Conservation (phyloP, 83 land plant genomes). For the Isoetes engelmannii region DNA sequence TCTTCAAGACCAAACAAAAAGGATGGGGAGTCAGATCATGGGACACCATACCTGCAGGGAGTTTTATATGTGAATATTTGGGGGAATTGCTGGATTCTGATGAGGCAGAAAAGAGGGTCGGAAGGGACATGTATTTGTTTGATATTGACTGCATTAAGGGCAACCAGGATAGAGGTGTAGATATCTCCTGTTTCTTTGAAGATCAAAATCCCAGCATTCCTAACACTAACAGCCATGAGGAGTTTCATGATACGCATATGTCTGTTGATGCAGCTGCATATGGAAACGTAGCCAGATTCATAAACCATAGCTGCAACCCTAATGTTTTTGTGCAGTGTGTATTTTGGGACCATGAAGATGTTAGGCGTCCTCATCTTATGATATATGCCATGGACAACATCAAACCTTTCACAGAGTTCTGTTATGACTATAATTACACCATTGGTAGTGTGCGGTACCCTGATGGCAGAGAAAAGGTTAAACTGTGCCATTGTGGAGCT, state of each 20-base stretch:
- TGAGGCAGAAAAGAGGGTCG: conserved; percentile 6
- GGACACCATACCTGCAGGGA: conserved; percentile 9
- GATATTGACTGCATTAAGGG: conserved; percentile 12
- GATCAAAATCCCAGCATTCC: neutral
- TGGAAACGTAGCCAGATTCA: conserved; percentile 87
- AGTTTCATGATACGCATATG: conserved; percentile 15
- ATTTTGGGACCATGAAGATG: conserved; percentile 43
- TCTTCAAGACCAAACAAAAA: conserved; percentile 7
- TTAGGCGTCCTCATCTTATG: conserved; percentile 57
- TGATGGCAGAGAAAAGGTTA: neutral
- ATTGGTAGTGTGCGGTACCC: neutral
- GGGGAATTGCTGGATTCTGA: conserved; percentile 2
- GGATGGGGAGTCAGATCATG: conserved; percentile 13
- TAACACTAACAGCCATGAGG: neutral
- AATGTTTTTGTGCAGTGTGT: conserved; percentile 74
- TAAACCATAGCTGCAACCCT: conserved; percentile 90
- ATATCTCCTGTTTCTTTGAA: conserved; percentile 10
- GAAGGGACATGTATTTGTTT: conserved; percentile 4
- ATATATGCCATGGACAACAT: conserved; percentile 68
- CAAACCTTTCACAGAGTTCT: conserved; percentile 66
- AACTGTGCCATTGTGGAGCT: conserved; percentile 4
- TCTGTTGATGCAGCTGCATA: conserved; percentile 54
- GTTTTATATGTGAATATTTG: conserved; percentile 11
- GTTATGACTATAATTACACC: conserved; percentile 3
- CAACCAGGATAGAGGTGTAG: conserved; percentile 4